Evolutionary conservation across 164 flowering plant species (phyloP).

Genomic region (Dillenia suffruticosa): DNA sequence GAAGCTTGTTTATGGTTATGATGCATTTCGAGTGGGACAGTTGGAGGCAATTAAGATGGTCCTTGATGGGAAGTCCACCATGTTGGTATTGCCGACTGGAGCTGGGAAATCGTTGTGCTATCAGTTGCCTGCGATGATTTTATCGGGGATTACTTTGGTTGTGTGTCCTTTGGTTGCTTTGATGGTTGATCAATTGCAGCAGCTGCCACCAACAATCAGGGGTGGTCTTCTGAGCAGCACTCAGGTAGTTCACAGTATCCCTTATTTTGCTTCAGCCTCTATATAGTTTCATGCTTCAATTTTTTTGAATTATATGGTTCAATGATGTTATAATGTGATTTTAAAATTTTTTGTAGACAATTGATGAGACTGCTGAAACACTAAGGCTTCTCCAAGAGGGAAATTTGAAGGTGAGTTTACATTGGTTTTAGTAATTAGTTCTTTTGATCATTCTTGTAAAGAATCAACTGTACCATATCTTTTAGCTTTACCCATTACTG

Average conservation of each 20-base stretch:
- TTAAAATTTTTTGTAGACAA: slow-evolving; percentile 38
- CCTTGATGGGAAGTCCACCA: slow-evolving; percentile 59
- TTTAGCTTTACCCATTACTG: not conserved
- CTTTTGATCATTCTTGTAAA: no score
- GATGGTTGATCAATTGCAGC: slow-evolving; percentile 94
- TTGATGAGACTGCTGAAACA: slow-evolving; percentile 70
- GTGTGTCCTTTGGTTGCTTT: slow-evolving; percentile 88
- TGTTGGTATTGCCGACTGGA: slow-evolving; percentile 95
- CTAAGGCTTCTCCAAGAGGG: slow-evolving; percentile 51
- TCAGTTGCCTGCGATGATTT: slow-evolving; percentile 82
- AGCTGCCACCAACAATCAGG: slow-evolving; percentile 58
- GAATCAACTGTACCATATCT: no score
- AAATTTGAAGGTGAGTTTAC: slow-evolving; percentile 45
- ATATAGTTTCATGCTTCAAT: not conserved
- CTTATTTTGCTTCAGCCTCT: not conserved
- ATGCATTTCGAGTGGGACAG: slow-evolving; percentile 84
- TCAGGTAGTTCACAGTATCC: slow-evolving; percentile 50
- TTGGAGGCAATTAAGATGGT: slow-evolving; percentile 80
- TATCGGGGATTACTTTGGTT: slow-evolving; percentile 77
- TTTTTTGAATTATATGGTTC: no score
- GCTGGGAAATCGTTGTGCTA: slow-evolving; percentile 94
- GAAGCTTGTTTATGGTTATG: slow-evolving; percentile 67
- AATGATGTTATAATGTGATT: slow-evolving; percentile 5
- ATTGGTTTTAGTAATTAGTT: no score
- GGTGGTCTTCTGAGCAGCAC: slow-evolving; percentile 73